Conservation (phyloP, 805 yeast genomes). For the Metschnikowia sp. region DNA sequence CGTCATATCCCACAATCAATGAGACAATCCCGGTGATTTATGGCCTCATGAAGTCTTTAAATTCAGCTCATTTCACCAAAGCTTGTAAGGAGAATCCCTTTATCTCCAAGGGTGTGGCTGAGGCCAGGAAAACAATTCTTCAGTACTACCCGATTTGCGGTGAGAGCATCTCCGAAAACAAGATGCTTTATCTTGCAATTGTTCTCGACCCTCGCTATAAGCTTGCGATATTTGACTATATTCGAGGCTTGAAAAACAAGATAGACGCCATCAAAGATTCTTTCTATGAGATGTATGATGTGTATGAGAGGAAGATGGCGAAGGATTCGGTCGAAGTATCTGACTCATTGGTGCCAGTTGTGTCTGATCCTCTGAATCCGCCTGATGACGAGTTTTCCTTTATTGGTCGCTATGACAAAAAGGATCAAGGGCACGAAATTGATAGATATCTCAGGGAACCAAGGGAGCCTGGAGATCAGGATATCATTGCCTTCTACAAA, state of each 20-base stretch:
- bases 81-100: background rate
- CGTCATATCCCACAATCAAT: background rate
- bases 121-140: background rate
- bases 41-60: background rate
- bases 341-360: too few relatives aligned
- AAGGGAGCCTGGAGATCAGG: too few relatives aligned
- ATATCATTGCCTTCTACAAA: too few relatives aligned
- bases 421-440: too few relatives aligned
- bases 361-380: too few relatives aligned
- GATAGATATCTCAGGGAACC: too few relatives aligned
- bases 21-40: background rate
- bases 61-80: too few relatives aligned
- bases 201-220: conserved; percentile 5
- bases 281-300: background rate
- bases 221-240: background rate
- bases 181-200: conserved; percentile 3
- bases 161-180: background rate
- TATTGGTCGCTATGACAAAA: too few relatives aligned
- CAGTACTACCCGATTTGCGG: conserved; percentile 1
- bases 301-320: background rate
- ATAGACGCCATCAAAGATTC: background rate
- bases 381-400: too few relatives aligned
- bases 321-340: too few relatives aligned
- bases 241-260: background rate
- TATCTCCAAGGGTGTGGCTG: background rate